Percentiles rank a stretch among this genome's conserved stretches.
phyloP scores from a whole-genome alignment of 1,284 basidiomycete species.

The Rhizoctonia solani region DNA sequence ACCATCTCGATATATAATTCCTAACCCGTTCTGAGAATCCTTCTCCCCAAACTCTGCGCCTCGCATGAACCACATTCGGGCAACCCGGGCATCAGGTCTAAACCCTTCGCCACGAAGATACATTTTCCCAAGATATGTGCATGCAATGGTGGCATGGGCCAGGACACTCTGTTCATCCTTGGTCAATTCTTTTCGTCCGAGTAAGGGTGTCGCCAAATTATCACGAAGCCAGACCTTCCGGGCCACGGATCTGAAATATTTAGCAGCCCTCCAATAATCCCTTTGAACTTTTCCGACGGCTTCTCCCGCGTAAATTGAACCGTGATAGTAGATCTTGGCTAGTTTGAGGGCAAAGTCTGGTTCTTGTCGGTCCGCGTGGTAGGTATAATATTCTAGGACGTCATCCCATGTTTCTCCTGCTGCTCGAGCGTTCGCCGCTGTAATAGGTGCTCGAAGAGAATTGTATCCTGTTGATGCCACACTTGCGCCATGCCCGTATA shows the following conservation, averaged over 20 bases:
- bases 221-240: constrained; percentile 83
- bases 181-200: constrained; percentile 47
- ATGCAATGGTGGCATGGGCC: constrained; percentile 72
- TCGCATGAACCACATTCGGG: constrained; percentile 93
- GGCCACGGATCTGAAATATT: constrained; percentile 83
- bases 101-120: constrained; percentile 92
- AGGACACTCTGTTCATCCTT: constrained; percentile 55
- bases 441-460: constrained; percentile 72
- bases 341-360: constrained; percentile 83
- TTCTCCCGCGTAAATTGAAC: constrained; percentile 84
- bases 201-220: constrained; percentile 54
- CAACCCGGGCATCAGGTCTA: constrained; percentile 71
- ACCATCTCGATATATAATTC: constrained; percentile 91
- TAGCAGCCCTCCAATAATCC: constrained; percentile 72
- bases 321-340: constrained; percentile 92
- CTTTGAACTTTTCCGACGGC: constrained; percentile 79
- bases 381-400: constrained; percentile 91
- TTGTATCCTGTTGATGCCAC: constrained; percentile 84
- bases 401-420: constrained; percentile 92
- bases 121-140: constrained; percentile 90
- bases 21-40: constrained; percentile 87
- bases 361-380: constrained; percentile 89
- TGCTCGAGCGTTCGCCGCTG: constrained; percentile 77
- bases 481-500: constrained; percentile 91
- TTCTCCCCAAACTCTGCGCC: constrained; percentile 81